Conservation (phyloP, 805 yeast species). For the Candida qinlingensis region DNA sequence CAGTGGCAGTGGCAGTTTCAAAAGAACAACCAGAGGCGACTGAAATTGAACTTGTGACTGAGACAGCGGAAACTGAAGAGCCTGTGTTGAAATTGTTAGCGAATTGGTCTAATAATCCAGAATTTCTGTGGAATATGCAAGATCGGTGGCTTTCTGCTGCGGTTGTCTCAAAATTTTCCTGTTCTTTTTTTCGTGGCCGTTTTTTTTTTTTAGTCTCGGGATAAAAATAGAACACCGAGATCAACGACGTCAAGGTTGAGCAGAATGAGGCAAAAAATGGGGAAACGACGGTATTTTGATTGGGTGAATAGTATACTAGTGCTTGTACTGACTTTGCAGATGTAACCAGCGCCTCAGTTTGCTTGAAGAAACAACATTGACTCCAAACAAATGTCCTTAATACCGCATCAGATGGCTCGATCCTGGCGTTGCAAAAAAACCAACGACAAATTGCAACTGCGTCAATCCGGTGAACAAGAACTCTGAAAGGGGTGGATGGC, state of each 20-base stretch:
- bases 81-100: slow-evolving; percentile 22
- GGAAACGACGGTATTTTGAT: too few relatives aligned
- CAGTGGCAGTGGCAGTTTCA: slow-evolving; percentile 64
- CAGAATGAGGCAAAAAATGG: too few relatives aligned
- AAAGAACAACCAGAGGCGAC: slow-evolving; percentile 64
- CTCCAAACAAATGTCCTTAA: too few relatives aligned
- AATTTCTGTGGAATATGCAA: not conserved
- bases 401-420: too few relatives aligned
- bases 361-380: too few relatives aligned
- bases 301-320: too few relatives aligned
- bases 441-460: too few relatives aligned
- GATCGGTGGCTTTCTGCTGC: not conserved
- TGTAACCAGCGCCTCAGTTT: too few relatives aligned
- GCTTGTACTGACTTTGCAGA: too few relatives aligned
- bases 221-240: slow-evolving; percentile 9
- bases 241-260: not conserved
- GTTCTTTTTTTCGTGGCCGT: not conserved
- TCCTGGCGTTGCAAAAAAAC: too few relatives aligned
- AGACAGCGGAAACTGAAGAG: slow-evolving; percentile 36
- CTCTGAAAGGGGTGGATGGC: too few relatives aligned
- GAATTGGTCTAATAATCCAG: slow-evolving; percentile 2
- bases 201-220: slow-evolving; percentile 3
- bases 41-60: slow-evolving; percentile 41
- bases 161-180: not conserved
- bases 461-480: too few relatives aligned